Evolutionary conservation across 1,284 basidiomycete genomes (phyloP), one percentile per base, ranked within the genome.

Genomic region (Tremellales sp.): DNA sequence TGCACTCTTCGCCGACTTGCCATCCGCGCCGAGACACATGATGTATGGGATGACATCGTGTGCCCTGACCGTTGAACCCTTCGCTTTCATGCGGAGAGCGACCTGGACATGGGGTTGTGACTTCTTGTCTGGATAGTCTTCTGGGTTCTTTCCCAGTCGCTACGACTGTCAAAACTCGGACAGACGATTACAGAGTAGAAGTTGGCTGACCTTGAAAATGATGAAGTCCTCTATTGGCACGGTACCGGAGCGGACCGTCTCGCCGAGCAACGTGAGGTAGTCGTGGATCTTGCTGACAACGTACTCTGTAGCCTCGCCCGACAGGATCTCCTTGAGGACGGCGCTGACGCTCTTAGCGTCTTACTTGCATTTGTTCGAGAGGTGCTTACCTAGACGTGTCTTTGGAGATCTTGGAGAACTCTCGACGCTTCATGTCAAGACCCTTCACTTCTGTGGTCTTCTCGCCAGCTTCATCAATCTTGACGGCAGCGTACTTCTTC

Each of bases 401-500:
- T 76, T 98, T 99, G 2, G 90, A 94, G 40, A 99, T 74, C 3
- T 82, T 81, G 60, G 87, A 96, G 74, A 91, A 99, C 72, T 98
- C 96, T 77, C 96, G 79, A 43, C 96, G 84, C 75, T 97, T 98
- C 96, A 98, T 97, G 74, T 99, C 96, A 27, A 99, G 77, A 75
- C 96, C 96, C 71, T 98, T 99, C 73, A 98, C 80, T 70, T 99
- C 96, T 1, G 83, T 87, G 6, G 81, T 82, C 7, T 85, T 87
- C 49, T 82, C 79, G 1, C 80, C 80, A 13, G 81, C 82, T 58
- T 90, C 87, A 62, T 89, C 89, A 35, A 94, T 84, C 75, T 97
- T 96, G 68, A 97, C 80, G 0, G 96, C 96, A 0, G 96, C 96
- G 62, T 99, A 99, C 75, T 98, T 98, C 79, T 98, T 99, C 82